phyloP scores from a whole-genome alignment of 2,329 filamentous ascomycete species.

The Penicillium digitatum region DNA sequence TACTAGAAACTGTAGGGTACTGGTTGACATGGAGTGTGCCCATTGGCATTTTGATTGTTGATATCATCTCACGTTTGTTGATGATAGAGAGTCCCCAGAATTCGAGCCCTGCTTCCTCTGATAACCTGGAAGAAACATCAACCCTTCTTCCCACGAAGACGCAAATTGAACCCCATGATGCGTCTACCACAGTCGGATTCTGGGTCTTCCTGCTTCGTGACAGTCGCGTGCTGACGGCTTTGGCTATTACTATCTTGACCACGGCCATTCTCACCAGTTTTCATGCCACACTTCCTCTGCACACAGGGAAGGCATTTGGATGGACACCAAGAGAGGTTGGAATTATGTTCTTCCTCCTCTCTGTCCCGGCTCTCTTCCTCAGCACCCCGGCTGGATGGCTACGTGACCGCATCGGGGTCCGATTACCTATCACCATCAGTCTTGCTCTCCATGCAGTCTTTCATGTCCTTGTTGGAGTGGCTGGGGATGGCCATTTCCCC shows the following conservation, averaged over 20 bases:
- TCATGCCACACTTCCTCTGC: slow-evolving; percentile 24
- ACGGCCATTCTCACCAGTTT: slow-evolving; percentile 16
- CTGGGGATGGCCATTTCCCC: neutral
- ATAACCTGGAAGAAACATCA: neutral
- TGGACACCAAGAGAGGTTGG: slow-evolving; percentile 14
- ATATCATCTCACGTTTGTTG: slow-evolving; percentile 23
- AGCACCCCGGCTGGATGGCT: slow-evolving; percentile 8
- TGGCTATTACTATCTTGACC: slow-evolving; percentile 8
- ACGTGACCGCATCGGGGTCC: slow-evolving; percentile 3
- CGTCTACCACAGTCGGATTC: neutral
- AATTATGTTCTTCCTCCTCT: slow-evolving; percentile 3
- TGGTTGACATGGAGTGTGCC: slow-evolving; percentile 23
- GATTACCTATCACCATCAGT: neutral
- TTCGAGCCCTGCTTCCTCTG: neutral
- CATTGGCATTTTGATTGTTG: slow-evolving; percentile 16
- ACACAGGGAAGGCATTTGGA: slow-evolving; percentile 19
- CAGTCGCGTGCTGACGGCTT: slow-evolving; percentile 8
- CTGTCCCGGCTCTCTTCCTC: neutral
- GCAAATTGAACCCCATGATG: neutral
- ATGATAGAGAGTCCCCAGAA: slow-evolving; percentile 21
- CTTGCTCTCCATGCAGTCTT: slow-evolving; percentile 3
- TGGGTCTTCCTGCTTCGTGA: slow-evolving; percentile 18
- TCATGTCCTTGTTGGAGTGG: neutral
- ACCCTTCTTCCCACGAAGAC: neutral
- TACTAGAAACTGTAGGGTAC: slow-evolving; percentile 23